These are phyloP conservation scores for Eutrema yunnanense DNA, from an alignment of 345 rosid species.

Conservation along the genomic window DNA sequence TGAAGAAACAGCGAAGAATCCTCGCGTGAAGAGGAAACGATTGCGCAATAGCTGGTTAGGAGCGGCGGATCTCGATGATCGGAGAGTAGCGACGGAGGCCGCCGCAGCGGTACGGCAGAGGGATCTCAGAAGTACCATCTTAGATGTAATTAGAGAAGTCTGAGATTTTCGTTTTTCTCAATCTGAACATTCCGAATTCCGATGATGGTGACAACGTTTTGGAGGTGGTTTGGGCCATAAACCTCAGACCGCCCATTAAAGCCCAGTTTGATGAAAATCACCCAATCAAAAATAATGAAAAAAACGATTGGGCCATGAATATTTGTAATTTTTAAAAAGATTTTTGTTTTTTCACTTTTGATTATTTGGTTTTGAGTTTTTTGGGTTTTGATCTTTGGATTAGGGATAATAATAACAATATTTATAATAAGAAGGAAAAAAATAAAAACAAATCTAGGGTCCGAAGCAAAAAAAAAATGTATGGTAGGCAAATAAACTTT, in stretches of 20 bases:
- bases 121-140: slow-evolving; percentile 31
- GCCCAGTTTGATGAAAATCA: not conserved
- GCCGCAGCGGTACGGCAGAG: slow-evolving; percentile 30
- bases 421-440: too few species aligned
- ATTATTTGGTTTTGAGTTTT: too few species aligned
- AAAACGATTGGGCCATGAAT: too few species aligned
- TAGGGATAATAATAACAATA: too few species aligned
- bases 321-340: too few species aligned
- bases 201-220: slow-evolving; percentile 10
- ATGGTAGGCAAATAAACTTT: too few species aligned
- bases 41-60: not conserved
- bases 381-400: too few species aligned
- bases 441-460: too few species aligned
- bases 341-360: too few species aligned
- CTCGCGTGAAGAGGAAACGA: slow-evolving; percentile 7
- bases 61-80: slow-evolving; percentile 16
- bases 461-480: too few species aligned
- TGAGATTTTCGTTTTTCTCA: not conserved
- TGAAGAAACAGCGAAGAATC: slow-evolving; percentile 26
- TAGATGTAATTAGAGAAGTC: not conserved
- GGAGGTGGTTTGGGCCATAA: not conserved
- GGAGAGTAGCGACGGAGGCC: slow-evolving; percentile 20
- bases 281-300: too few species aligned
- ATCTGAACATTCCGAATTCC: not conserved
- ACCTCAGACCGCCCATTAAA: not conserved